Percentiles rank a stretch among this genome's conserved stretches.
Evolutionary conservation across 2,329 filamentous ascomycete genomes (phyloP).

Genomic region (Alternaria ventricosa): DNA sequence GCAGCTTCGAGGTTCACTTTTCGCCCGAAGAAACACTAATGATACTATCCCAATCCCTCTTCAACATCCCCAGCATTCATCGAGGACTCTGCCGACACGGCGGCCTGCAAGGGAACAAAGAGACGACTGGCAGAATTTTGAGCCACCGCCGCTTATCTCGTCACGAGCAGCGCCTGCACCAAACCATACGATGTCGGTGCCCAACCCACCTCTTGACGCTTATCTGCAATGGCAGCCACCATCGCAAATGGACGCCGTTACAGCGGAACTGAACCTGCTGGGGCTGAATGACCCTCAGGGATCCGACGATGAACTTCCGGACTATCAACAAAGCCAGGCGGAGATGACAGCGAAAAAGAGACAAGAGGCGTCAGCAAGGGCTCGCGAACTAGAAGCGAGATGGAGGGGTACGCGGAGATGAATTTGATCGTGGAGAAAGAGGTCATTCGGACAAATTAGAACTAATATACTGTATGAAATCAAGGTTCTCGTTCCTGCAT

Average conservation of each 20-base stretch:
- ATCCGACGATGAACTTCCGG: constrained; percentile 50
- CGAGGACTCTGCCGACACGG: constrained; percentile 14
- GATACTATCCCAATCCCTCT: constrained; percentile 34
- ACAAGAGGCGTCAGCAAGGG: constrained; percentile 51
- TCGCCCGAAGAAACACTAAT: constrained; percentile 37
- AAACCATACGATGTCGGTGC: constrained; percentile 12
- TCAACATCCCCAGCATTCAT: constrained; percentile 20
- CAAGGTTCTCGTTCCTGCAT: not conserved
- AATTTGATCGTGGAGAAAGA: not conserved
- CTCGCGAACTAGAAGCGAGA: constrained; percentile 53
- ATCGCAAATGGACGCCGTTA: constrained; percentile 33
- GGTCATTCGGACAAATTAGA: not conserved
- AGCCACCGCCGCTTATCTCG: constrained; percentile 19
- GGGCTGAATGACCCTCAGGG: constrained; percentile 41
- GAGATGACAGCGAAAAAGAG: constrained; percentile 51
- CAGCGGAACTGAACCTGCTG: constrained; percentile 39
- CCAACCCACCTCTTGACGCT: constrained; percentile 4
- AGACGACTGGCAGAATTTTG: constrained; percentile 38
- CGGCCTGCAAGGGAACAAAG: constrained; percentile 10
- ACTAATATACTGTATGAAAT: not conserved
- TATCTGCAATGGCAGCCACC: constrained; percentile 23
- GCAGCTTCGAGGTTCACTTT: constrained; percentile 43
- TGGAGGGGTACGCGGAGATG: constrained; percentile 43
- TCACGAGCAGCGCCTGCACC: constrained; percentile 17
- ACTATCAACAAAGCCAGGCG: constrained; percentile 57